Percentiles rank a stretch among this genome's conserved stretches.
Evolutionary conservation across 2,329 filamentous ascomycete genomes (phyloP).

Genomic region (Pseudogymnoascus sp.): DNA sequence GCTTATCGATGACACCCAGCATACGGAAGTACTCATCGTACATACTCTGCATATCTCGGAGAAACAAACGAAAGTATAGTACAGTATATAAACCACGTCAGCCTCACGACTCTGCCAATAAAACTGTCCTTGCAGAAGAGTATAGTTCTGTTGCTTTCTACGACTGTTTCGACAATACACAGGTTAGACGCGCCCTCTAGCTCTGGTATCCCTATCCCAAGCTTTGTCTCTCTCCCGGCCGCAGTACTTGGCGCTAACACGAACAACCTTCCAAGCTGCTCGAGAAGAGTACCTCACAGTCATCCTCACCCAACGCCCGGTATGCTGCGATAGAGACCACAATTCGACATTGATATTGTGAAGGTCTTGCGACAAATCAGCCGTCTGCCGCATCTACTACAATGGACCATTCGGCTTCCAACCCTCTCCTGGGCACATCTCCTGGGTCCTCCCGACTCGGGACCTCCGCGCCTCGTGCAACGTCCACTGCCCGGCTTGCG

Average conservation of each 20-base stretch:
- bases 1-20: conserved; percentile 7
- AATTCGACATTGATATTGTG: background rate
- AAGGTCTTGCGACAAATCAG: background rate
- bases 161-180: background rate
- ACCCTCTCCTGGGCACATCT: background rate
- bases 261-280: background rate
- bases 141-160: background rate
- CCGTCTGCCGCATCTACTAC: background rate
- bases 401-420: conserved; percentile 4
- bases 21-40: background rate
- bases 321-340: conserved; percentile 1
- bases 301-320: background rate
- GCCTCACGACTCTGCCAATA: background rate
- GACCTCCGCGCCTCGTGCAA: conserved; percentile 48
- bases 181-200: background rate
- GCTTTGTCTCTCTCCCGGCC: background rate
- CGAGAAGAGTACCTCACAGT: background rate
- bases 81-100: background rate
- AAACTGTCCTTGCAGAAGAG: background rate
- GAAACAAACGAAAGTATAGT: background rate
- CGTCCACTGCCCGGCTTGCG: conserved; percentile 53
- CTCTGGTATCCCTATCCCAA: background rate
- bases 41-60: background rate
- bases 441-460: conserved; percentile 17
- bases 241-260: background rate